phyloP scores from a whole-genome alignment of 805 yeast genomes.

The Saturnispora sekii region DNA sequence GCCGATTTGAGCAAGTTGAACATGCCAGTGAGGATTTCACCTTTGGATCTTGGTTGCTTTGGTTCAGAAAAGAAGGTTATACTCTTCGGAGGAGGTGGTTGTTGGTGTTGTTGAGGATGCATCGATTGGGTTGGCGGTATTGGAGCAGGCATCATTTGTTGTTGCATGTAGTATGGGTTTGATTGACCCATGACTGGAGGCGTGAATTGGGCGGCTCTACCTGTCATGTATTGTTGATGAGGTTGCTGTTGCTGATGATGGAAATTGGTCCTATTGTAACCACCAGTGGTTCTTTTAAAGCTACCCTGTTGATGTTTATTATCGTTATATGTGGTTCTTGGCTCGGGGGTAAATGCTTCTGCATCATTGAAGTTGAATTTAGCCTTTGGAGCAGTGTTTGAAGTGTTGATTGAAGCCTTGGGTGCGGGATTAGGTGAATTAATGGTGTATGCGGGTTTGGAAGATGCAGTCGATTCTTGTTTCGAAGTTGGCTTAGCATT shows the following conservation, averaged over 20 bases:
- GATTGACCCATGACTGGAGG: too few species aligned
- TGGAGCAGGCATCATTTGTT: background rate
- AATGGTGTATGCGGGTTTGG: background rate
- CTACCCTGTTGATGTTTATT: conserved; percentile 2
- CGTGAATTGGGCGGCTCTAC: too few species aligned
- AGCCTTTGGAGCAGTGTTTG: conserved; percentile 13
- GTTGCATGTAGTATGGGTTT: background rate
- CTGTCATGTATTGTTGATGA: background rate
- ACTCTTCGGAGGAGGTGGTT: background rate
- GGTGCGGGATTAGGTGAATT: conserved; percentile 1
- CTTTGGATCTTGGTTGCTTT: conserved; percentile 9
- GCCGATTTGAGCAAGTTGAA: conserved; percentile 48
- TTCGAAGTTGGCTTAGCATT: background rate
- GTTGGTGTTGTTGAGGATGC: background rate
- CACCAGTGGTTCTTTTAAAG: too few species aligned
- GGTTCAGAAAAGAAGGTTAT: background rate
- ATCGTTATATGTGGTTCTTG: background rate
- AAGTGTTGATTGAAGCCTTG: background rate
- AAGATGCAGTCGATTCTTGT: background rate
- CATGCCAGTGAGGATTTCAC: conserved; percentile 27
- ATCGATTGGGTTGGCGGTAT: background rate
- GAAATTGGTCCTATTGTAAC: background rate
- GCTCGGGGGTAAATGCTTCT: conserved; percentile 3
- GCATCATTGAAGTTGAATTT: background rate
- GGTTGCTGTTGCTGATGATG: conserved; percentile 6